Base-by-base conservation (phyloP, 2,329 filamentous ascomycete species). In the Ceratocystis albifundus region DNA sequence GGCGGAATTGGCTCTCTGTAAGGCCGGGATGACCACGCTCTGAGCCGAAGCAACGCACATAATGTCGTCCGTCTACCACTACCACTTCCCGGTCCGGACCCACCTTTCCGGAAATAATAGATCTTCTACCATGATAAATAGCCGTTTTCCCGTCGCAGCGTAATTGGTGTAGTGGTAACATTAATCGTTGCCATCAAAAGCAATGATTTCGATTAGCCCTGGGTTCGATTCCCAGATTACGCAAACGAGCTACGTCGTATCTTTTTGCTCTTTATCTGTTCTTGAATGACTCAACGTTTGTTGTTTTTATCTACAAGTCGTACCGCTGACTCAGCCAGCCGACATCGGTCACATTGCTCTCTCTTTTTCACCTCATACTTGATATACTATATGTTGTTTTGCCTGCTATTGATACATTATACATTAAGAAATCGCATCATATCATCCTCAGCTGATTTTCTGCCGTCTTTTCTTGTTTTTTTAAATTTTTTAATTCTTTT, bases 91-190 rank as follows among this genome's bases (percentile, higher is more conserved):
- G 30, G 30, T 30, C 30, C 30, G 30, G 30, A 2, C 6, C 30
- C 30, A 32, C 30, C 7, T 32, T 32, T 32, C 4, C 6, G 5
- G 6, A 30, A 30, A 6, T 7, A 30, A 30, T 30, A 30, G 6
- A 30, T 28, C 25, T 59, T 28, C 1, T 30, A 36, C 8, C 55
- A 41, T 61, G 2, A 15, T 5, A 28, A 32, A 32, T n/a, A 6
- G 30, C 30, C 0, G 6, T 0, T 32, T 8, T 32, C 1, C 1
- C 4, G 17, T 15, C 2, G 6, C 55, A 36, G 59, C 59, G 59
- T 62, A 62, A 62, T 62, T 62, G 59, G 59, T 62, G 59, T 62
- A 62, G 59, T 62, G 59, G 59, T 62, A 62, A 62, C 59, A 62
- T 62, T 62, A 62, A 62, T 62, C 59, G 59, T 62, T 62, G 59